Evolutionary conservation across 73 alveolate species (phyloP).

Genomic region (Blepharisma japonicum): DNA sequence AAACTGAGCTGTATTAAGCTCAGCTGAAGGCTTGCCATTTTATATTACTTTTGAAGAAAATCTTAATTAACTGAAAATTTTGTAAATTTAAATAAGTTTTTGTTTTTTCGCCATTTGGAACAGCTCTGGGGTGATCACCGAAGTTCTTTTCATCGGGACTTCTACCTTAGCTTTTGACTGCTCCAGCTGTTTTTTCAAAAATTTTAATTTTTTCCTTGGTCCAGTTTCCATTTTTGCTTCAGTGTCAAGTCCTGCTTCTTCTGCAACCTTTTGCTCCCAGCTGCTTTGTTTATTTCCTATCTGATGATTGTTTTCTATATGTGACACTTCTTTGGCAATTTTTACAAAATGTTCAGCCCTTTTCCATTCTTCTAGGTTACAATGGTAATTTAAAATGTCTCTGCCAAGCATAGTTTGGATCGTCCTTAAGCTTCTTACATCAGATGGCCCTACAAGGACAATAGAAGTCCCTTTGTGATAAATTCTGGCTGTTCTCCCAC

Average conservation of each 20-base stretch:
- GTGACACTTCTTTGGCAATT: not conserved
- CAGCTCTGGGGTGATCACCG: constrained; percentile 26
- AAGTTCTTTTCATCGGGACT: not conserved
- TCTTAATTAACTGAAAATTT: too few relatives aligned
- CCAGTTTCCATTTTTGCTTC: not conserved
- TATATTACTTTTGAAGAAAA: too few relatives aligned
- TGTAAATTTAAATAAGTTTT: too few relatives aligned
- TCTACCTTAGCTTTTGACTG: not conserved
- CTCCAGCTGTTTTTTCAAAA: constrained; percentile 6
- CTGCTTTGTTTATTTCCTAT: not conserved
- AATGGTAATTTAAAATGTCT: not conserved
- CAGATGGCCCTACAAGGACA: constrained; percentile 79
- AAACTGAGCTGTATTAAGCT: too few relatives aligned
- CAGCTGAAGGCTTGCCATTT: too few relatives aligned
- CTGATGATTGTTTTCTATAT: not conserved
- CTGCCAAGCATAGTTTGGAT: not conserved
- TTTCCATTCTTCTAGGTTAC: not conserved
- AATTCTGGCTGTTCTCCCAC: constrained; percentile 98
- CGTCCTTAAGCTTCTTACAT: not conserved
- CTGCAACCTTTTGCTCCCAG: not conserved
- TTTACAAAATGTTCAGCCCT: not conserved
- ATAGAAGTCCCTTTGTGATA: constrained; percentile 80
- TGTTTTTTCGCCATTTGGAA: not conserved
- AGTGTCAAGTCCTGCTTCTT: not conserved
- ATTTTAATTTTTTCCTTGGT: not conserved